phyloP scores from a whole-genome alignment of 2,329 filamentous ascomycete species.

The Beauveria sp. region DNA sequence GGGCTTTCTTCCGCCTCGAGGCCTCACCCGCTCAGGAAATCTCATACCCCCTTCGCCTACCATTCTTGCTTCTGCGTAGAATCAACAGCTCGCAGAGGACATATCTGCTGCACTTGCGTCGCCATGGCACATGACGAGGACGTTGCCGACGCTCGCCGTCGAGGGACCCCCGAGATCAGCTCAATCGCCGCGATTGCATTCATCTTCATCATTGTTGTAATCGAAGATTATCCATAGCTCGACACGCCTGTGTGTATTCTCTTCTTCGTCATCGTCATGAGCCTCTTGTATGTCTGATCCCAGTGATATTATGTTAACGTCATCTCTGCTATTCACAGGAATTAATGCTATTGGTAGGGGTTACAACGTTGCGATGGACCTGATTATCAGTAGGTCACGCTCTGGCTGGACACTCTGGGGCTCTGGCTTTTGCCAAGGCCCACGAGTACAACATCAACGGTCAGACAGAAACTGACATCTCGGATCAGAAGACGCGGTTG shows the following conservation, averaged over 20 bases:
- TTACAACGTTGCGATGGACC: conserved; percentile 42
- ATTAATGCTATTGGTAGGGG: conserved; percentile 30
- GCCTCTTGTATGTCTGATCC: conserved; percentile 31
- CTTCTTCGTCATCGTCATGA: conserved; percentile 26
- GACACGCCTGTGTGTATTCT: conserved; percentile 24
- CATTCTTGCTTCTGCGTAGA: no score
- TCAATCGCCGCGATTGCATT: conserved; percentile 19
- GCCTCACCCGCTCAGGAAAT: no score
- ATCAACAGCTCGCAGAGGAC: no score
- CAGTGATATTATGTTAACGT: conserved; percentile 31
- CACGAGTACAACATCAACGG: conserved; percentile 35
- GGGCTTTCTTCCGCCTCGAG: no score
- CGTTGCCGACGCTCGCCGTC: no score
- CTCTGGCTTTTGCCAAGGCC: conserved; percentile 52
- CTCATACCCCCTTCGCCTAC: no score
- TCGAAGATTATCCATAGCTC: conserved; percentile 21
- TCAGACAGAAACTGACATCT: conserved; percentile 32
- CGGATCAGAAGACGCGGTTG: conserved; percentile 26
- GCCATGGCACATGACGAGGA: no score
- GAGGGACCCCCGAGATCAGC: no score
- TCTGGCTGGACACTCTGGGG: conserved; percentile 26
- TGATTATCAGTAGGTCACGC: conserved; percentile 19
- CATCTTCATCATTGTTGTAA: conserved; percentile 25
- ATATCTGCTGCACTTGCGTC: no score
- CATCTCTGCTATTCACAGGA: conserved; percentile 28